Evolutionary conservation across 371 early-diverging fungal species (phyloP), one percentile per base, ranked within the genome.

Genomic region (Mucor piriformis): DNA sequence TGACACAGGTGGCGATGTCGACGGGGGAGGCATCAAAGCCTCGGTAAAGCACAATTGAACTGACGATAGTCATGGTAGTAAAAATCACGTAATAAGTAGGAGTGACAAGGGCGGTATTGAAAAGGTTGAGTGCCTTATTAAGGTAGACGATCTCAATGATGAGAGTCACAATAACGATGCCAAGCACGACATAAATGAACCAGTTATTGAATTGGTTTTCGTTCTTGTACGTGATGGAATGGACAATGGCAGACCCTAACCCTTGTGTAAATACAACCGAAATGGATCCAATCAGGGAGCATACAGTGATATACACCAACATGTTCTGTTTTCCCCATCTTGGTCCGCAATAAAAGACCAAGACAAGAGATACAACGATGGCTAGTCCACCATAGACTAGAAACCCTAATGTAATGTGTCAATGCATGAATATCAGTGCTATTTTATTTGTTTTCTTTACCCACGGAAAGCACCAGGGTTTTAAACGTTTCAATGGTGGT

Each of bases 31-130:
- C 90, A 34, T 87, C 80, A 64, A 95, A 93, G 20, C 96, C 97
- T 57, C 91, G 87, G 70, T 90, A 95, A 2, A 97, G 72, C 15
- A 95, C 87, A 13, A 92, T 89, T 0, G 94, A 90, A 21, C 95
- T 94, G 37, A 92, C 74, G 47, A 97, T 92, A 4, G 97, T 96
- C 32, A 93, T 83, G 11, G 95, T 91, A 13, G 97, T 97, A 72
- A 97, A 97, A 44, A 92, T 83, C 16, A 96, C 96, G 61, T 95
- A 97, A 73, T 97, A 97, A 34, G 95, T 90, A 18, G 93, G 94
- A 2, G 94, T 94, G 33, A 94, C 94, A 52, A 92, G 69, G 50
- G 95, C 94, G 8, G 97, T 95, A 57, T 92, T 92, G 73, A 95
- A 97, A 35, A 92, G 62, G 62, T 95, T 95, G 24, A 97, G 83